These are phyloP conservation scores for Epichloe glyceriae DNA, from an alignment of 2,329 filamentous ascomycete genomes.

Conservation along the genomic window DNA sequence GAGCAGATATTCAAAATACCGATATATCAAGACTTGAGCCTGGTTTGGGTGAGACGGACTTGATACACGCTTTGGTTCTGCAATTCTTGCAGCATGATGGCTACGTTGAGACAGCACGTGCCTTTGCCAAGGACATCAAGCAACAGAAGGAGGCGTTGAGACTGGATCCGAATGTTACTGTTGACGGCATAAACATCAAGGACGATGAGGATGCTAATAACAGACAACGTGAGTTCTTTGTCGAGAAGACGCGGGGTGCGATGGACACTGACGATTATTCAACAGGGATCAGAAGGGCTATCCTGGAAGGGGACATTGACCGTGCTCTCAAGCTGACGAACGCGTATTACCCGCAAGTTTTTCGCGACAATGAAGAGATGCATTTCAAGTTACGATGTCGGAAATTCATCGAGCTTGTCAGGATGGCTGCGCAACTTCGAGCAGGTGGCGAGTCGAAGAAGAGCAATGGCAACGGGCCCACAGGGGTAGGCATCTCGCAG, in stretches of 20 bases:
- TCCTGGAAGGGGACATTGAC: slow-evolving; percentile 87
- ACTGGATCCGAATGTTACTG: slow-evolving; percentile 37
- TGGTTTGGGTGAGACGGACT: slow-evolving; percentile 55
- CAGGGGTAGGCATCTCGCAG: slow-evolving; percentile 25
- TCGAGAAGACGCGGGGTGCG: background rate
- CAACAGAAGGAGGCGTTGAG: slow-evolving; percentile 59
- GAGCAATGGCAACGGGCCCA: slow-evolving; percentile 26
- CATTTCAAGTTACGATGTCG: slow-evolving; percentile 80
- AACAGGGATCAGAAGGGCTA: slow-evolving; percentile 69
- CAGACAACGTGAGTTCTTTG: slow-evolving; percentile 56
- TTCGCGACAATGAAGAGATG: slow-evolving; percentile 69
- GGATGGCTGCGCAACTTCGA: slow-evolving; percentile 54
- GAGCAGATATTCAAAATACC: slow-evolving; percentile 43
- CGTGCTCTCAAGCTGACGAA: slow-evolving; percentile 72
- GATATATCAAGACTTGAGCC: slow-evolving; percentile 49
- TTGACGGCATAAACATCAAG: slow-evolving; percentile 50
- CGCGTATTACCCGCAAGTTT: slow-evolving; percentile 65
- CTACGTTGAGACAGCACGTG: slow-evolving; percentile 82
- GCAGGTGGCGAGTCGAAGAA: slow-evolving; percentile 31
- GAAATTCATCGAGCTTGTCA: slow-evolving; percentile 92
- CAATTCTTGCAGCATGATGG: slow-evolving; percentile 93
- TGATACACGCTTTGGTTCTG: slow-evolving; percentile 68
- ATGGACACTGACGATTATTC: slow-evolving; percentile 3
- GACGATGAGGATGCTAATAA: slow-evolving; percentile 81
- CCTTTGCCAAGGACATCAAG: slow-evolving; percentile 72